phyloP scores from a whole-genome alignment of 176 grass and related monocot genomes.

The Carex myosuroides region DNA sequence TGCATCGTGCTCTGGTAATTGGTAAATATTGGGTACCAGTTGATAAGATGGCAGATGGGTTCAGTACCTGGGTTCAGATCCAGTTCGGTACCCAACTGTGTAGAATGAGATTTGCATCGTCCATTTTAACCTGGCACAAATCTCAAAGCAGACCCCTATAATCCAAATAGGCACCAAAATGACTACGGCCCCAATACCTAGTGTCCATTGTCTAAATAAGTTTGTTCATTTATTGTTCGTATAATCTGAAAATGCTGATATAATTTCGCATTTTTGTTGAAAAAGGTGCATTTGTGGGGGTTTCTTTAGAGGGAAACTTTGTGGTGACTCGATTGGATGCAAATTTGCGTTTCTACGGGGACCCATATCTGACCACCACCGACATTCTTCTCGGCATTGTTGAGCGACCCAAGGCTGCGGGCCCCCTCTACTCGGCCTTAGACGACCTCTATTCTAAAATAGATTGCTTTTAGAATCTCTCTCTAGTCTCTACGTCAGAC shows the following conservation, averaged over 20 bases:
- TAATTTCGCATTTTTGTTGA: not conserved
- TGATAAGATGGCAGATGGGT: not conserved
- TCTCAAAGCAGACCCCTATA: too few species aligned
- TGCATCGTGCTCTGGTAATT: not conserved
- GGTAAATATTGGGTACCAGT: not conserved
- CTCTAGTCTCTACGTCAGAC: slow-evolving; percentile 5
- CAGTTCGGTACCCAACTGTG: too few species aligned
- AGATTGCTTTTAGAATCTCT: slow-evolving; percentile 26
- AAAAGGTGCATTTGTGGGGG: slow-evolving; percentile 72
- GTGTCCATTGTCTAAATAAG: not conserved
- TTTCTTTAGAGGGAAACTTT: slow-evolving; percentile 73
- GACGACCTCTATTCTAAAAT: slow-evolving; percentile 44
- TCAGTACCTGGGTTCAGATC: too few species aligned
- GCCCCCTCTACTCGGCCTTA: slow-evolving; percentile 55
- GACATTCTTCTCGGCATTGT: slow-evolving; percentile 71
- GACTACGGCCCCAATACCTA: not conserved
- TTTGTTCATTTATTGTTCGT: not conserved
- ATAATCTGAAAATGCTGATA: slow-evolving; percentile 9
- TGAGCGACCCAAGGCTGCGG: slow-evolving; percentile 53
- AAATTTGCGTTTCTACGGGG: slow-evolving; percentile 67
- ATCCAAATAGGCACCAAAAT: too few species aligned
- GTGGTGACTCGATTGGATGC: slow-evolving; percentile 56
- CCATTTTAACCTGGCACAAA: too few species aligned
- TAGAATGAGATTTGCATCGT: too few species aligned
- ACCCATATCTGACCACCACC: slow-evolving; percentile 63